Percentiles rank a stretch among this genome's conserved stretches.
Conservation (phyloP, 2,329 filamentous ascomycete species). For the Leptographium lundbergii region DNA sequence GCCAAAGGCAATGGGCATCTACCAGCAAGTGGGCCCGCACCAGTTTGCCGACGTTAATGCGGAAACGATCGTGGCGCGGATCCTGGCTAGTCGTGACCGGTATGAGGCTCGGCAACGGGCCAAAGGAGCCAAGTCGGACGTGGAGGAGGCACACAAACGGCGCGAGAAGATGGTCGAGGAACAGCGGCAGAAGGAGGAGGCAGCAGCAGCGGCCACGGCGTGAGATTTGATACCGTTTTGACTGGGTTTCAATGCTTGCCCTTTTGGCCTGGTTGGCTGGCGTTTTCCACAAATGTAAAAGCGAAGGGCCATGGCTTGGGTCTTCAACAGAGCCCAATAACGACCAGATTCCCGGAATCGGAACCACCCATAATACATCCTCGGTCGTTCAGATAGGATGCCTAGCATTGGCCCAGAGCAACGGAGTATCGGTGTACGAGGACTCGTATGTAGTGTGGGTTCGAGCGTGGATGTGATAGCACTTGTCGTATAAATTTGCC, state of each 20-base stretch:
- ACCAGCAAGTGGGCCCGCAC: conserved; percentile 65
- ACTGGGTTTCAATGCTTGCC: background rate
- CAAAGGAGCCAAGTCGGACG: conserved; percentile 76
- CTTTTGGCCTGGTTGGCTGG: background rate
- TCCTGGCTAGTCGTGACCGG: conserved; percentile 71
- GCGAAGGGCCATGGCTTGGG: background rate
- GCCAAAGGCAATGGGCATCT: conserved; percentile 73
- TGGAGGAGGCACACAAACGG: conserved; percentile 53
- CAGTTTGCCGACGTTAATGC: conserved; percentile 81
- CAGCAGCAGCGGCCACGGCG: background rate
- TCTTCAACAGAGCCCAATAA: background rate
- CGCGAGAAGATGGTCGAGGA: conserved; percentile 51
- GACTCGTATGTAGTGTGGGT: background rate
- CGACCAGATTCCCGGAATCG: background rate
- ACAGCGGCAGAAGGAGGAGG: conserved; percentile 35
- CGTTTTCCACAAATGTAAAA: background rate
- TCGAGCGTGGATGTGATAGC: background rate
- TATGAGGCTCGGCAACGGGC: conserved; percentile 87
- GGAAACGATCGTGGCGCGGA: conserved; percentile 79
- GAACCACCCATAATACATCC: background rate
- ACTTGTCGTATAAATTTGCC: background rate
- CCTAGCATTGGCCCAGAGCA: background rate
- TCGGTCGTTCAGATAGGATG: background rate
- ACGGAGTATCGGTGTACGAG: background rate
- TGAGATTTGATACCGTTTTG: background rate